Conservation (phyloP, 257 asterid genomes). For the Knoxia roxburghii region DNA sequence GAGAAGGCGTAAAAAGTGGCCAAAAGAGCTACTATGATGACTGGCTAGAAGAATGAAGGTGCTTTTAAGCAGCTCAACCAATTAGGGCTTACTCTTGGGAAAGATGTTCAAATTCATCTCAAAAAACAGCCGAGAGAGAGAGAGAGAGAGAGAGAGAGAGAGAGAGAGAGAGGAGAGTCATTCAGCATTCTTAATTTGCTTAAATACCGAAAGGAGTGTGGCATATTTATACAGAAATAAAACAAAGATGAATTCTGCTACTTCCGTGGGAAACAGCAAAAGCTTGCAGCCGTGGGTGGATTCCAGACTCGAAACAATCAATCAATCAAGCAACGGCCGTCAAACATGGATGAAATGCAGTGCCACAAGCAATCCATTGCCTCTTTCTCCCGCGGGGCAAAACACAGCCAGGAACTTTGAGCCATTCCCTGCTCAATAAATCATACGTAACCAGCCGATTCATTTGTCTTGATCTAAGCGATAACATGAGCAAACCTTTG, state of each 20-base stretch:
- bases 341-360: slow-evolving; percentile 78
- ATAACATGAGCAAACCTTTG: slow-evolving; percentile 81
- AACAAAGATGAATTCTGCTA: slow-evolving; percentile 2
- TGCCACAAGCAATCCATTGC: slow-evolving; percentile 87
- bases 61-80: too few relatives aligned
- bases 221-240: background rate
- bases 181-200: too few relatives aligned
- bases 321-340: slow-evolving; percentile 60
- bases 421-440: slow-evolving; percentile 68
- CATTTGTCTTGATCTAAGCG: slow-evolving; percentile 80
- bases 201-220: too few relatives aligned
- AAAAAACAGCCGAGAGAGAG: too few relatives aligned
- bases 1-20: too few relatives aligned
- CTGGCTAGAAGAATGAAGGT: too few relatives aligned
- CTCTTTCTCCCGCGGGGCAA: slow-evolving; percentile 68
- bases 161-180: too few relatives aligned
- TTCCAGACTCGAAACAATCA: background rate
- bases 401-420: slow-evolving; percentile 81
- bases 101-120: too few relatives aligned
- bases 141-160: too few relatives aligned
- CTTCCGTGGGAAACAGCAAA: background rate
- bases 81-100: too few relatives aligned
- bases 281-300: slow-evolving; percentile 5
- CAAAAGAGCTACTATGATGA: too few relatives aligned
- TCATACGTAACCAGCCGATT: slow-evolving; percentile 73